phyloP scores from a whole-genome alignment of 768 basidiomycete genomes.

The Ramaria sp. region DNA sequence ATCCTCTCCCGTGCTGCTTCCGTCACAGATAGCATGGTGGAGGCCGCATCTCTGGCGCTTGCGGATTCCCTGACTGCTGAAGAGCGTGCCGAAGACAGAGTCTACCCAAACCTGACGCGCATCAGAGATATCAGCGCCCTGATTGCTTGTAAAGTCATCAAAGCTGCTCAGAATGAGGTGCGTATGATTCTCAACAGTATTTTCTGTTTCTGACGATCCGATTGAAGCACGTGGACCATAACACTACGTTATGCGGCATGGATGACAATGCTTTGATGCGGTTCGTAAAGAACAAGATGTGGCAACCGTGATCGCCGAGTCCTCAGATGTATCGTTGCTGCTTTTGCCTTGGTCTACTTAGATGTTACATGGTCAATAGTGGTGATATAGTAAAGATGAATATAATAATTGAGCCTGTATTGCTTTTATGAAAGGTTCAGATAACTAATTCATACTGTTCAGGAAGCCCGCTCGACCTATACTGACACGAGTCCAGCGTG shows the following conservation, averaged over 20 bases:
- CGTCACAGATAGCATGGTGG: slow-evolving; percentile 84
- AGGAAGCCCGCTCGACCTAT: no score
- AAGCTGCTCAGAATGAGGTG: slow-evolving; percentile 68
- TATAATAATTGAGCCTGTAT: no score
- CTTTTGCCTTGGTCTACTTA: no score
- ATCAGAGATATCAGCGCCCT: slow-evolving; percentile 73
- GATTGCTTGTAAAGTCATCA: slow-evolving; percentile 69
- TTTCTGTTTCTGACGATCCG: slow-evolving; percentile 21
- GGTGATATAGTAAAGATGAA: no score
- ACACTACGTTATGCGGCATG: slow-evolving; percentile 41
- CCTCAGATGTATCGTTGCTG: not conserved
- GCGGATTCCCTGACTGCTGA: slow-evolving; percentile 61
- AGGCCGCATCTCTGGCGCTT: slow-evolving; percentile 75
- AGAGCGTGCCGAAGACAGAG: slow-evolving; percentile 52
- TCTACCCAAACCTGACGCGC: slow-evolving; percentile 79
- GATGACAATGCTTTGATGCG: slow-evolving; percentile 42
- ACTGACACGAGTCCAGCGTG: no score
- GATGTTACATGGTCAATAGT: no score
- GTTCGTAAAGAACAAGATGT: slow-evolving; percentile 59
- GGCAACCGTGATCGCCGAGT: slow-evolving; percentile 36
- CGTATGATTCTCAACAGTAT: slow-evolving; percentile 15
- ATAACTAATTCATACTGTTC: no score
- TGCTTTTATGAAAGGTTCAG: no score
- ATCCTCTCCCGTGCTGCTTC: slow-evolving; percentile 57
- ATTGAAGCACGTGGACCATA: slow-evolving; percentile 43